phyloP scores from a whole-genome alignment of 2,329 filamentous ascomycete genomes.

The Furcasterigmium furcatum region DNA sequence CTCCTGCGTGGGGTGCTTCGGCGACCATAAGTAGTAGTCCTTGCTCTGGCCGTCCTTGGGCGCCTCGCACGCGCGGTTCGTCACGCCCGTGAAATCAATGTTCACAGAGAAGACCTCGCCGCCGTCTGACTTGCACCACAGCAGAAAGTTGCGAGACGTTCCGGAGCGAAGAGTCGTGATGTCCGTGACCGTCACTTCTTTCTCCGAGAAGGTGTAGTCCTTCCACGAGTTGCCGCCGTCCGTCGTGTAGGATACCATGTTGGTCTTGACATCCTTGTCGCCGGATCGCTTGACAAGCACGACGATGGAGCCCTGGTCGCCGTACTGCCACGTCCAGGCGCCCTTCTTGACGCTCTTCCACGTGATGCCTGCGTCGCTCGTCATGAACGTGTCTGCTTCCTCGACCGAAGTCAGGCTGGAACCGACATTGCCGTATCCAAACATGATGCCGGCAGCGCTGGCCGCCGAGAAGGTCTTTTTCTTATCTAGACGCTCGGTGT shows the following conservation, averaged over 20 bases:
- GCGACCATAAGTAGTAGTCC: conserved; percentile 87
- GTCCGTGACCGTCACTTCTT: conserved; percentile 70
- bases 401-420: conserved; percentile 59
- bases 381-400: conserved; percentile 87
- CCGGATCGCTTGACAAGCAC: conserved; percentile 75
- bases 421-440: conserved; percentile 90
- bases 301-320: conserved; percentile 90
- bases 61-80: conserved; percentile 68
- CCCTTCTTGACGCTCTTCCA: conserved; percentile 89
- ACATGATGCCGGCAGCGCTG: conserved; percentile 85
- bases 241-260: conserved; percentile 69
- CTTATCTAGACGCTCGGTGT: conserved; percentile 83
- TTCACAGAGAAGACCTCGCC: conserved; percentile 71
- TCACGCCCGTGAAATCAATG: conserved; percentile 82
- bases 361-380: conserved; percentile 80
- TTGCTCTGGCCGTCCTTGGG: conserved; percentile 53
- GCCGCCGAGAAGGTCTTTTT: conserved; percentile 84
- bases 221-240: conserved; percentile 82
- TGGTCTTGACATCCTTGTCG: conserved; percentile 66
- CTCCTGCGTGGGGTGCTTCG: conserved; percentile 74
- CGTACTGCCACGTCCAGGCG: conserved; percentile 88
- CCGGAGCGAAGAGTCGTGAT: conserved; percentile 89
- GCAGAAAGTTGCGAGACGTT: conserved; percentile 83
- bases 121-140: conserved; percentile 69
- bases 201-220: conserved; percentile 68